Percentiles rank a stretch among this genome's conserved stretches.
Conservation (phyloP, 768 basidiomycete genomes). For the Chiua virens region DNA sequence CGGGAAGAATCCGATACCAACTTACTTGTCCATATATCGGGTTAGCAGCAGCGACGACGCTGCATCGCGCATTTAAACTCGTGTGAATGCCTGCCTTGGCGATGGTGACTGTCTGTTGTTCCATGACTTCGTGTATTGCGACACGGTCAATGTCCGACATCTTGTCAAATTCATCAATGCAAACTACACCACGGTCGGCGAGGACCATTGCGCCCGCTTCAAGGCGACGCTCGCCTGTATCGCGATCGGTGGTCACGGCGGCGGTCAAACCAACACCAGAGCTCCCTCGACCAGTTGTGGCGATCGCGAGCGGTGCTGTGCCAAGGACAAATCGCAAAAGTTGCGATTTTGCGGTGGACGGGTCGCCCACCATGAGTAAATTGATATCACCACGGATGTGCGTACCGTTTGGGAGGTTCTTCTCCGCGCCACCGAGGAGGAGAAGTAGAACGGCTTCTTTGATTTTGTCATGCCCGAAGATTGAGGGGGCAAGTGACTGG, state of each 20-base stretch:
- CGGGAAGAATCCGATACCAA: slow-evolving; percentile 1
- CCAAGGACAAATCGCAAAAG: slow-evolving; percentile 93
- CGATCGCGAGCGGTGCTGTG: slow-evolving; percentile 95
- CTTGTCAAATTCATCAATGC: slow-evolving; percentile 99
- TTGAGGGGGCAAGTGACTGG: slow-evolving; percentile 94
- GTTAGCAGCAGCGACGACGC: slow-evolving; percentile 97
- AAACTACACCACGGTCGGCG: slow-evolving; percentile 97
- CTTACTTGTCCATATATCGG: slow-evolving; percentile 95
- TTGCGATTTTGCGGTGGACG: slow-evolving; percentile 97
- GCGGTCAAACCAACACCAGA: slow-evolving; percentile 99
- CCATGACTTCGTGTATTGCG: slow-evolving; percentile 99
- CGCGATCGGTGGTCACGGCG: slow-evolving; percentile 96
- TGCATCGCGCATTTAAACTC: slow-evolving; percentile 95
- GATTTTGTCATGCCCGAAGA: slow-evolving; percentile 95
- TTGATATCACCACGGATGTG: slow-evolving; percentile 99
- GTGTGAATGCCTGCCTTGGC: slow-evolving; percentile 99
- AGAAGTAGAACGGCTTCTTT: slow-evolving; percentile 92
- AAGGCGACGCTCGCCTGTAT: slow-evolving; percentile 93
- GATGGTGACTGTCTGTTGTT: slow-evolving; percentile 99
- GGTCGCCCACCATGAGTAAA: slow-evolving; percentile 98
- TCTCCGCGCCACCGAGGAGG: slow-evolving; percentile 94
- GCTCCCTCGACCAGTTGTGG: slow-evolving; percentile 95
- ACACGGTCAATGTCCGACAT: slow-evolving; percentile 99
- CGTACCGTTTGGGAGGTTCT: slow-evolving; percentile 95
- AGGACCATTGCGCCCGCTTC: slow-evolving; percentile 99